Evolutionary conservation across 805 yeast species (phyloP), one percentile per base, ranked within the genome.

Genomic region (Candida tallmaniae): DNA sequence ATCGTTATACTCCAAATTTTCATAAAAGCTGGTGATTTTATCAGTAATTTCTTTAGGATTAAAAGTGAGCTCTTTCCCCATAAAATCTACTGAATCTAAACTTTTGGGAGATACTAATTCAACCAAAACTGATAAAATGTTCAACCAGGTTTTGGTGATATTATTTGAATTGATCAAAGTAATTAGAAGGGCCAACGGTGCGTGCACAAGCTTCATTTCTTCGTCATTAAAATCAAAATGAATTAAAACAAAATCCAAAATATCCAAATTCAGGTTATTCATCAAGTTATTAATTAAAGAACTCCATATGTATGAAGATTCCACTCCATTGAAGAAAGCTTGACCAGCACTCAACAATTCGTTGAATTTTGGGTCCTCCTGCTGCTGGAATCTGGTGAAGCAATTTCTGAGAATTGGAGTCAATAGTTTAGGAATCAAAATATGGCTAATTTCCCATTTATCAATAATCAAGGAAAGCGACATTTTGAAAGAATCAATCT

Each of bases 371-470:
- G 74, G 81, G 5, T 62, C 60, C 6, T 17, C 13, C 5, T 11
- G 5, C 9, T 60, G 37, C 10, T 45, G 48, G 31, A 29, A 39
- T 39, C 32, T 32, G 36, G 36, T 42, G 51, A 44, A 65, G 2
- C 80, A 70, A 4, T 76, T 64, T 34, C 58, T 45, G 31, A 93
- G 56, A 3, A 85, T 64, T 0, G 94, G 90, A 1, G 76, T 58
- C 29, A 93, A 74, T 6, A 89, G 55, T 17, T 64, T 58, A 0
- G 96, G 94, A 1, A 88, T 77, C 1, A 90, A 63, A 10, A 73
- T 54, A 8, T 80, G 76, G 9, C 96, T 94, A 27, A 93, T 79
- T 56, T 93, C 98, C 97, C 97, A 93, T 41, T 87, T 76, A 51
- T 93, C 97, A 79, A 89, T 75, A 3, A 89, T 68, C 1, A 93